These are phyloP conservation scores for Hypocrella siamensis DNA, from an alignment of 2,329 filamentous ascomycete genomes.

Conservation along the genomic window DNA sequence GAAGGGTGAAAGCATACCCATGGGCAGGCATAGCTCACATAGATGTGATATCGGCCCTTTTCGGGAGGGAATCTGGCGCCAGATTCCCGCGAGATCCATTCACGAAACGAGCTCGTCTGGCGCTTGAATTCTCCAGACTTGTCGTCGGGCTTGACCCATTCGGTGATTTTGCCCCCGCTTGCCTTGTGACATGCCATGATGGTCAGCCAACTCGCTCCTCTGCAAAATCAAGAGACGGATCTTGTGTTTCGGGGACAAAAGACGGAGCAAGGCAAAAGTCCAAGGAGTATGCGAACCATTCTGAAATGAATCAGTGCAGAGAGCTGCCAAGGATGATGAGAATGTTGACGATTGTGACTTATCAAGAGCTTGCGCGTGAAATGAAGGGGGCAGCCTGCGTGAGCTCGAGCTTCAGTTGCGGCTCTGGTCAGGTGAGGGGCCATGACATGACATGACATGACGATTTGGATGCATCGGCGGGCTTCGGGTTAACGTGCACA, in stretches of 20 bases:
- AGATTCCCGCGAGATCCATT: slow-evolving; percentile 57
- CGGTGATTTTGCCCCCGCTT: slow-evolving; percentile 34
- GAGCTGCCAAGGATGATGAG: too few species aligned
- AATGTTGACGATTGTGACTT: too few species aligned
- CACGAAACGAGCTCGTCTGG: slow-evolving; percentile 66
- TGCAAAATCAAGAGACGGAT: too few species aligned
- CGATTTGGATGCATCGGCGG: not conserved
- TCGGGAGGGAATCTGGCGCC: slow-evolving; percentile 69
- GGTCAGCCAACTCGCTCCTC: not conserved
- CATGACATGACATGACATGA: not conserved
- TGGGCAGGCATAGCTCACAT: slow-evolving; percentile 84
- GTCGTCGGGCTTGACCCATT: slow-evolving; percentile 69
- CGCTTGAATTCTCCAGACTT: slow-evolving; percentile 87
- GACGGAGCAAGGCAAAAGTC: too few species aligned
- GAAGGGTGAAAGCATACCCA: slow-evolving; percentile 41
- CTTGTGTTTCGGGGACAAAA: too few species aligned
- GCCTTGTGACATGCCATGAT: not conserved
- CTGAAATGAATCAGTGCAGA: not conserved
- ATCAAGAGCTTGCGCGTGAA: too few species aligned
- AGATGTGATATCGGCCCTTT: slow-evolving; percentile 85
- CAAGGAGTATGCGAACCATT: too few species aligned
- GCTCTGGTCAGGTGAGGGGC: not conserved
- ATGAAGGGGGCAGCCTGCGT: too few species aligned
- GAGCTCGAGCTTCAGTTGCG: too few species aligned
- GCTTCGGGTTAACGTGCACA: too few species aligned